Base-by-base conservation (phyloP, 352 stramenopile species). In the Elongisporangium prolatum region DNA sequence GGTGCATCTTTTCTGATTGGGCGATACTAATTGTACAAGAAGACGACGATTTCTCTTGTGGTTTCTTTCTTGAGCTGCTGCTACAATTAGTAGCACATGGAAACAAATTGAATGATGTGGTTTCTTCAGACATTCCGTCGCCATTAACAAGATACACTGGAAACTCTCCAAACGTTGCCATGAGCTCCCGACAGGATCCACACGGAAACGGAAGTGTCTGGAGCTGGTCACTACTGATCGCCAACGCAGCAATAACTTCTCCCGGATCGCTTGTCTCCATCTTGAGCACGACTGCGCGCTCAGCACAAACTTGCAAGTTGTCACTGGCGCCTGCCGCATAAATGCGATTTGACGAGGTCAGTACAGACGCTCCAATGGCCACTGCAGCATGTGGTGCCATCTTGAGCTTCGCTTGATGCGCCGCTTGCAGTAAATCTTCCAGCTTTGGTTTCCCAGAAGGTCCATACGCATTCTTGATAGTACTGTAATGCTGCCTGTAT, bases 131-230 rank as follows among this genome's bases (percentile, higher is more conserved):
- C 14, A 82, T 65, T 4, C 74, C 67, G 17, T 72, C 52, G 7
- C 59, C 68, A 48, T 87, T 88, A 17, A 89, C 65, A 13, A 93
- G 59, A 56, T 86, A 89, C 13, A 93, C 59, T 11, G 80, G 77
- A 34, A 91, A 93, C 37, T 92, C 79, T n/a, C 82, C 84, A 54
- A 74, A 83, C 3, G 79, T 68, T 11, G 78, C 80, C 52, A 91
- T 60, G 18, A 90, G 76, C 57, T 93, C 76, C 13, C 84, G 82
- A 66, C 82, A 93, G 28, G 21, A 54, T 20, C 84, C 84, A 21
- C 81, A 93, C 17, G 81, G 82, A 6, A 75, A 81, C 17, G 79
- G 80, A 14, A 89, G 56, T n/a, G 77, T 49, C 10, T 71, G 59
- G 2, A 66, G 54, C 22, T 84, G 72, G 40, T 86, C 74, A 68